phyloP scores from a whole-genome alignment of 2,329 filamentous ascomycete genomes.

The Fusarium mangiferae region DNA sequence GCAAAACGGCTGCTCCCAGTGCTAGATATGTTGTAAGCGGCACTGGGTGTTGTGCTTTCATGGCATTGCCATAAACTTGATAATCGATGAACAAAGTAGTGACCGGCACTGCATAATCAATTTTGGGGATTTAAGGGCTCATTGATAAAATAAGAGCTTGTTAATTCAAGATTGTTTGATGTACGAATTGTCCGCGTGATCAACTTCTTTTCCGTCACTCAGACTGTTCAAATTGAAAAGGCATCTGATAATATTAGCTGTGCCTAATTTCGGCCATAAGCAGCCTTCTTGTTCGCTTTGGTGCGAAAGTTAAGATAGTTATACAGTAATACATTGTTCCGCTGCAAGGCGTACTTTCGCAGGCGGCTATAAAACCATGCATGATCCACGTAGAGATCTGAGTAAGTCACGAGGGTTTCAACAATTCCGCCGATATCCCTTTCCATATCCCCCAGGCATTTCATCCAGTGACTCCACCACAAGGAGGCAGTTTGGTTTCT shows the following conservation, averaged over 20 bases:
- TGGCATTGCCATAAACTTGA: not conserved
- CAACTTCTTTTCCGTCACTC: not conserved
- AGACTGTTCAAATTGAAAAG: not conserved
- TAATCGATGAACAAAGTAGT: constrained; percentile 7
- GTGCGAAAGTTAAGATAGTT: constrained; percentile 34
- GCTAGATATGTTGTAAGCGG: not conserved
- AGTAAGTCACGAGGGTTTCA: constrained; percentile 40
- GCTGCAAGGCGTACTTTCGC: constrained; percentile 19
- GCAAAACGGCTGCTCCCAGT: not conserved
- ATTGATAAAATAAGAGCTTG: not conserved
- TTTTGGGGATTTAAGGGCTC: not conserved
- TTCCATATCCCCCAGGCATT: constrained; percentile 5
- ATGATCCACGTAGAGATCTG: constrained; percentile 39
- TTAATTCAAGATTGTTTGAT: not conserved
- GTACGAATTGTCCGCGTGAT: not conserved
- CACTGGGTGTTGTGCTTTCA: constrained; percentile 2
- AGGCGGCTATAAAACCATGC: constrained; percentile 32
- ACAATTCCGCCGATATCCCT: constrained; percentile 37
- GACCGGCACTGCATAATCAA: constrained; percentile 7
- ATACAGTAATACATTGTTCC: constrained; percentile 48
- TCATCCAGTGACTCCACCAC: constrained; percentile 2
- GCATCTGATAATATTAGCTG: constrained; percentile 10
- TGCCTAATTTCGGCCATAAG: constrained; percentile 9
- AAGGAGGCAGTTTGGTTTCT: constrained; percentile 15
- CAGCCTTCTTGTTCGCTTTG: constrained; percentile 19